Conservation (phyloP, 2,329 filamentous ascomycete genomes). For the Nigrospora sphaerica region DNA sequence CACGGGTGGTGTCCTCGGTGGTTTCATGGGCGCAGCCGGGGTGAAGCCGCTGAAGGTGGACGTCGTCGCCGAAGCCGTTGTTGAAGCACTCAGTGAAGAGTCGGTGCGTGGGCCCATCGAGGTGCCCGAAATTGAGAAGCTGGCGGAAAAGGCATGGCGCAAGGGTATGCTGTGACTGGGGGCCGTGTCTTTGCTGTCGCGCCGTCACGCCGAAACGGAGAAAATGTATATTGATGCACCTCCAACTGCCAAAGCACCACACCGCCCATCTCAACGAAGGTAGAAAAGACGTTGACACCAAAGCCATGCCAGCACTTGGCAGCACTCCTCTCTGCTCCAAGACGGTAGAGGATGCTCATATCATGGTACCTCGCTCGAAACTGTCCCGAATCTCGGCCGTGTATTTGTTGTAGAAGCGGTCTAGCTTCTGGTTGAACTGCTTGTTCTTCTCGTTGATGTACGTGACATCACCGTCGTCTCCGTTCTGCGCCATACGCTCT, state of each 20-base stretch:
- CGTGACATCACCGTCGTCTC: conserved; percentile 86
- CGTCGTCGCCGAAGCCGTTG: conserved; percentile 78
- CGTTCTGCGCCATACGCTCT: conserved; percentile 68
- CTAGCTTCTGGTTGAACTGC: conserved; percentile 97
- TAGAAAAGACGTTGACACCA: not conserved
- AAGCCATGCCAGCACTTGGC: no score
- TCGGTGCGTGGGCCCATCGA: conserved; percentile 69
- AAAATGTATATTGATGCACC: no score
- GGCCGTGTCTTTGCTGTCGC: no score
- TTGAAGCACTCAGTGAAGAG: conserved; percentile 77
- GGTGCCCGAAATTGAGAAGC: conserved; percentile 68
- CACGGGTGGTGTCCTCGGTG: conserved; percentile 67
- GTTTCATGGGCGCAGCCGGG: conserved; percentile 73
- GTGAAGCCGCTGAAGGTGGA: conserved; percentile 86
- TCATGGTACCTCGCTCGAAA: conserved; percentile 95
- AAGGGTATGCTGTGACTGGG: conserved; percentile 70
- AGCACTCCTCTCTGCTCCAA: no score
- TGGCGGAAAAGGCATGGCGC: conserved; percentile 81
- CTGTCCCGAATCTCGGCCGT: conserved; percentile 94
- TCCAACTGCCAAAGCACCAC: no score
- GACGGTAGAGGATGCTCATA: conserved; percentile 41
- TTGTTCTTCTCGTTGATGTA: conserved; percentile 99
- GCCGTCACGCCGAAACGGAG: no score
- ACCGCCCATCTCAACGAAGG: no score
- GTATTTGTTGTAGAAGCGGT: conserved; percentile 97